These are phyloP conservation scores for Leccinum disarticulatum DNA, from an alignment of 768 basidiomycete species.

Conservation along the genomic window DNA sequence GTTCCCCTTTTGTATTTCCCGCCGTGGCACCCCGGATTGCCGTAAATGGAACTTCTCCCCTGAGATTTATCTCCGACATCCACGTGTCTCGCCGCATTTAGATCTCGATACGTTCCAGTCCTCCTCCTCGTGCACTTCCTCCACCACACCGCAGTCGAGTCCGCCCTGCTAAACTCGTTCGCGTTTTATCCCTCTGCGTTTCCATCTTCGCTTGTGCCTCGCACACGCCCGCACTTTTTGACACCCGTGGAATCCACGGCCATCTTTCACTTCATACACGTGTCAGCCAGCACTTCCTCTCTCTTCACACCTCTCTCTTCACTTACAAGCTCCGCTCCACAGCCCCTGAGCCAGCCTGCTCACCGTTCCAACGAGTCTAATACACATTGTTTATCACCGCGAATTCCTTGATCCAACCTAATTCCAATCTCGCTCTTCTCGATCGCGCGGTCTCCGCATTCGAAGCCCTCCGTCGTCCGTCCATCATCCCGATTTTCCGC, in stretches of 20 bases:
- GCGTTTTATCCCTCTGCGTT: slow-evolving; percentile 2
- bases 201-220: slow-evolving; percentile 12
- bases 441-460: slow-evolving; percentile 27
- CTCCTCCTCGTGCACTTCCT: slow-evolving; percentile 15
- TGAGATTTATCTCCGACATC: slow-evolving; percentile 31
- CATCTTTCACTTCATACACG: slow-evolving; percentile 12
- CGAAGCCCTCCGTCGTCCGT: slow-evolving; percentile 4
- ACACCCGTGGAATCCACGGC: slow-evolving; percentile 28
- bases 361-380: slow-evolving; percentile 6
- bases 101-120: slow-evolving; percentile 18
- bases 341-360: slow-evolving; percentile 4
- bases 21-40: slow-evolving; percentile 33
- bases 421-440: slow-evolving; percentile 23
- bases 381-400: slow-evolving; percentile 12
- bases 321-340: slow-evolving; percentile 19
- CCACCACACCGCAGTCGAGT: slow-evolving; percentile 25
- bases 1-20: slow-evolving; percentile 18
- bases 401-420: slow-evolving; percentile 20
- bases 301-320: slow-evolving; percentile 19
- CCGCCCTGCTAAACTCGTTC: neutral
- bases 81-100: slow-evolving; percentile 26
- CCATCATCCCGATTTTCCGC: slow-evolving; percentile 24
- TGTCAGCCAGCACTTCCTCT: slow-evolving; percentile 20
- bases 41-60: slow-evolving; percentile 17
- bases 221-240: neutral